Percentiles rank a stretch among this genome's conserved stretches.
Evolutionary conservation across 805 yeast species (phyloP).

Genomic region (Sporopachydermia lactativora): DNA sequence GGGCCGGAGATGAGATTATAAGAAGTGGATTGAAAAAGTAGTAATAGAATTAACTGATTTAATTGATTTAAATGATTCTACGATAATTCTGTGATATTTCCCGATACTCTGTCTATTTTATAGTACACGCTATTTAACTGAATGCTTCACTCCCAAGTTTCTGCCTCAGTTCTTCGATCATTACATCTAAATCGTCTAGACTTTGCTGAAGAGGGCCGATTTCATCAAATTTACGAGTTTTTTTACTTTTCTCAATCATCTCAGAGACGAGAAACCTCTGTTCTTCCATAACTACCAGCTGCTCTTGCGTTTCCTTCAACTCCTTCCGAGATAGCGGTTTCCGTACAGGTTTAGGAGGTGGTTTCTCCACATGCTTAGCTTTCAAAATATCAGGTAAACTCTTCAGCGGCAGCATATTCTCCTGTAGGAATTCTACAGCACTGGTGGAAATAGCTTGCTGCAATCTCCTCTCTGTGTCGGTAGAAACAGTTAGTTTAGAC

Average conservation of each 20-base stretch:
- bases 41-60: too few species aligned
- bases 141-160: slow-evolving; percentile 43
- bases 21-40: too few species aligned
- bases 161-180: slow-evolving; percentile 30
- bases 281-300: slow-evolving; percentile 76
- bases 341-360: slow-evolving; percentile 7
- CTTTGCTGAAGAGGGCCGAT: slow-evolving; percentile 44
- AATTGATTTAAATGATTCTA: too few species aligned
- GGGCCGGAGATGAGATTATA: too few species aligned
- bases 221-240: slow-evolving; percentile 66
- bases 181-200: slow-evolving; percentile 37
- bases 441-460: slow-evolving; percentile 42
- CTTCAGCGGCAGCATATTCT: slow-evolving; percentile 49
- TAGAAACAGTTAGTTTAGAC: slow-evolving; percentile 19
- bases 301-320: slow-evolving; percentile 25
- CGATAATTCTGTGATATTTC: too few species aligned
- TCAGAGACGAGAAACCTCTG: slow-evolving; percentile 61
- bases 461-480: slow-evolving; percentile 30
- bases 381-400: slow-evolving; percentile 35
- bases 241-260: slow-evolving; percentile 47
- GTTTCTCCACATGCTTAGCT: slow-evolving; percentile 16
- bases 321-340: background rate
- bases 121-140: slow-evolving; percentile 10
- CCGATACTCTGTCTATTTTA: too few species aligned
- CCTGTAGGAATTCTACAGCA: slow-evolving; percentile 49